Base-by-base conservation (phyloP, 305 asterid genomes). In the Fraxinus latifolia region DNA sequence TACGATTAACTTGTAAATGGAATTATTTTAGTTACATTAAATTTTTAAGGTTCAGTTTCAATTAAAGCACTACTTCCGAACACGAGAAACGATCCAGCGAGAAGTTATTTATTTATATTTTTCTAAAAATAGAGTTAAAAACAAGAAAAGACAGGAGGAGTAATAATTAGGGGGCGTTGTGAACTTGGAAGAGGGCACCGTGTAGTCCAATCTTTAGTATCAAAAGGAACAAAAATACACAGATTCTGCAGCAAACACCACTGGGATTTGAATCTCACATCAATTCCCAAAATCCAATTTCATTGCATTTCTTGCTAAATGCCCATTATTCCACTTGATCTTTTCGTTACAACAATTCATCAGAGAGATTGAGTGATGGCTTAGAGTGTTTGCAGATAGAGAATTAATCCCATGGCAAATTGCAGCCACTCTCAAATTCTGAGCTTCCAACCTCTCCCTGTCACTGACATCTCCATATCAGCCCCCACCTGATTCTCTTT, bases 381-480 rank as follows among this genome's bases (percentile, higher is more conserved):
- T 3, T 73, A 37, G 4, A 25, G 25, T 44, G 47, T n/a, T 37
- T 50, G 71, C 37, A 36, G 47, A 12, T 21, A 50, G 27, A 39
- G 14, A 23, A 15, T 65, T 23, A 19, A 60, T 19, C 31, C 71
- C 31, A 25, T 8, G 31, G 72, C 7, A 23, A 27, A 73, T 77
- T 76, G 82, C 74, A 74, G 86, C 89, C 91, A 29, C 87, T 82
- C 92, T 89, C 97, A 89, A 88, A 74, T 87, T 90, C 89, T 84
- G 91, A 89, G 87, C 88, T 90, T 81, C 83, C 85, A 82, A 78
- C 70, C 77, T 44, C 78, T 85, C 82, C 36, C 86, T 85, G 70
- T 81, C 87, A 80, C 91, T 88, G 86, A 83, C 89, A 83, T 81
- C 60, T 62, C 81, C 86, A 50, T 50, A 25, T 50, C 87, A 68